Conservation (phyloP, 768 basidiomycete genomes). For the Ramaria sp. region DNA sequence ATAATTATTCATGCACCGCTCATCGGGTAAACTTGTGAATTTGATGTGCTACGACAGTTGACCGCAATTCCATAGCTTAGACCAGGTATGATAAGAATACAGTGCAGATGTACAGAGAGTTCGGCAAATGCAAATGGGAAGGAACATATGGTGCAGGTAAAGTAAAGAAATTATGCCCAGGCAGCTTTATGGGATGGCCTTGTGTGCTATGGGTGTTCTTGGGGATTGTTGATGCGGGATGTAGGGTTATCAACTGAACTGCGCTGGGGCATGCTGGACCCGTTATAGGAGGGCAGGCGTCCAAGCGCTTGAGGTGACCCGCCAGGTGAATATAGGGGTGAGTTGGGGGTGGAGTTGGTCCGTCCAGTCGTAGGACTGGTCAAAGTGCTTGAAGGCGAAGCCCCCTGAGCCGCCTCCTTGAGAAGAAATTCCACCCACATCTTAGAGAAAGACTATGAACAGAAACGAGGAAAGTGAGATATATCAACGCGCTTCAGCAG, state of each 20-base stretch:
- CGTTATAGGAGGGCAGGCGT: background rate
- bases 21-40: no score
- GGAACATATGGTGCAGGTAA: background rate
- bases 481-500: background rate
- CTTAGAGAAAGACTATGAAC: conserved; percentile 89
- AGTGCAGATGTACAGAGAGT: background rate
- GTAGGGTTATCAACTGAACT: background rate
- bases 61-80: no score
- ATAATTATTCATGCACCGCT: no score
- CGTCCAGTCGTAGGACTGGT: background rate
- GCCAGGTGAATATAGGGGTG: background rate
- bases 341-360: background rate
- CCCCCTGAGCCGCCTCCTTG: conserved; percentile 66
- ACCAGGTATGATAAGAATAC: conserved; percentile 1
- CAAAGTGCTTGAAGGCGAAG: conserved; percentile 5
- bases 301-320: background rate
- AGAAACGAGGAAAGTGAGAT: background rate
- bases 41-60: no score
- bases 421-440: conserved; percentile 97
- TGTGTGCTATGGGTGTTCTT: background rate
- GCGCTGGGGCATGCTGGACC: background rate
- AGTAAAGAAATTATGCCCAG: background rate
- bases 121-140: background rate
- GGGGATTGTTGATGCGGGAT: background rate
- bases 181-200: background rate